Conservation (phyloP, 306 rosid genomes). For the Pyrus communis region DNA sequence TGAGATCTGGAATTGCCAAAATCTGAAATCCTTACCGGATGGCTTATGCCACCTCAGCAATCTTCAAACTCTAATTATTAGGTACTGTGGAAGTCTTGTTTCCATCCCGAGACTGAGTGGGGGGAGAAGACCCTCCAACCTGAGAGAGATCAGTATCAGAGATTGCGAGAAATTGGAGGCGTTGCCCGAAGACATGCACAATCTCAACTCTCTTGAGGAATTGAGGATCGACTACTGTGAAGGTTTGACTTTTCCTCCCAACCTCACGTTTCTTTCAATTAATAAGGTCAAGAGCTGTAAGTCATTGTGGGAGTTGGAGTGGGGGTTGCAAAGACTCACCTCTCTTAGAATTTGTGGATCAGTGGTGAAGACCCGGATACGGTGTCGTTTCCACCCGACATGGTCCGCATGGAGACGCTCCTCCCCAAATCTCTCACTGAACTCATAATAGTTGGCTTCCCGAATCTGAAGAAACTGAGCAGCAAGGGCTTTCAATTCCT, state of each 20-base stretch:
- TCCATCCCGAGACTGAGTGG: neutral
- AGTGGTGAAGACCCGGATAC: neutral
- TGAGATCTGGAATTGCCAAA: rapidly evolving
- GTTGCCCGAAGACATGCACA: neutral
- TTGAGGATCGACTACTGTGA: neutral
- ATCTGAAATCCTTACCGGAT: neutral
- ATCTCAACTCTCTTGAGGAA: slow-evolving; percentile 1
- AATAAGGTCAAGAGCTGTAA: neutral
- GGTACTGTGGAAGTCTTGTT: rapidly evolving
- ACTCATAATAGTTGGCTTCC: neutral
- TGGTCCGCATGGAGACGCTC: neutral
- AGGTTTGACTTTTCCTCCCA: slow-evolving; percentile 10
- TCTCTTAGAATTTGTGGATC: neutral
- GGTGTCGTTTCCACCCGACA: slow-evolving; percentile 5
- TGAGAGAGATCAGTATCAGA: rapidly evolving
- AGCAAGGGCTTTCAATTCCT: slow-evolving; percentile 11
- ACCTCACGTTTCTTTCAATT: neutral
- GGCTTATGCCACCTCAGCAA: neutral
- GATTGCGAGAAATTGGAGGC: slow-evolving; percentile 1
- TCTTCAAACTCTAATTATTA: rapidly evolving
- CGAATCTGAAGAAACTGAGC: slow-evolving; percentile 5
- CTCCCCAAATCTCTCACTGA: slow-evolving; percentile 5
- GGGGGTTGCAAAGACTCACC: slow-evolving; percentile 9
- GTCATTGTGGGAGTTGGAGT: neutral
- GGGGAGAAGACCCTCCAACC: neutral